Conservation (phyloP, 352 stramenopile species). For the Globisporangium perplexum region DNA sequence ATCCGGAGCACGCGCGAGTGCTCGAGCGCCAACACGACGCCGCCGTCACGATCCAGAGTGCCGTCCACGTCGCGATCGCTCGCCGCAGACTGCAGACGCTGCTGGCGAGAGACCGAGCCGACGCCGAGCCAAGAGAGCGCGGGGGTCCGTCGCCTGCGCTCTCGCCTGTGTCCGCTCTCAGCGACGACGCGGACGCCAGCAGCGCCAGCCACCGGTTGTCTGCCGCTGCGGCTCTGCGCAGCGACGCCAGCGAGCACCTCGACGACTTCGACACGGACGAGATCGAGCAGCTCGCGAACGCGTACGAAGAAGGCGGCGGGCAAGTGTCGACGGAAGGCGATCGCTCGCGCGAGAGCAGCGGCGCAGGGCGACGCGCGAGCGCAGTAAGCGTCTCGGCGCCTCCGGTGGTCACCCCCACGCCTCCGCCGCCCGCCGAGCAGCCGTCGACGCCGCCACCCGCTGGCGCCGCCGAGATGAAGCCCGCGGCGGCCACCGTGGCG, state of each 20-base stretch:
- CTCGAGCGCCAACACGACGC: constrained; percentile 18
- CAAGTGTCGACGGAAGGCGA: not conserved
- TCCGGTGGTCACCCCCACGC: not conserved
- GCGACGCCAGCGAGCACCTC: constrained; percentile 7
- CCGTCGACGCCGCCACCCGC: not conserved
- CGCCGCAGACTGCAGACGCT: constrained; percentile 40
- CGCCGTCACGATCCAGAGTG: constrained; percentile 37
- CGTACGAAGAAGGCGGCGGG: constrained; percentile 36
- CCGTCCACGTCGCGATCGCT: constrained; percentile 33
- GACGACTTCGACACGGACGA: constrained; percentile 35
- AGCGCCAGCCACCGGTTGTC: not conserved
- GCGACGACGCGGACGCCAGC: not conserved
- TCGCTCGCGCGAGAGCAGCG: not conserved
- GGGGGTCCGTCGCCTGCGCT: constrained; percentile 1
- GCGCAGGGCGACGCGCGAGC: too few relatives aligned
- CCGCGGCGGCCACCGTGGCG: not conserved
- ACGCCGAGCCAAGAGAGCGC: not conserved
- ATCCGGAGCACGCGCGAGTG: constrained; percentile 18
- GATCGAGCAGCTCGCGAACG: constrained; percentile 53
- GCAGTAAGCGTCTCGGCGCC: not conserved
- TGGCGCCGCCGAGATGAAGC: constrained; percentile 5
- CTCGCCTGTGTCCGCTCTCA: constrained; percentile 3
- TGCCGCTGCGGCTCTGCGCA: not conserved
- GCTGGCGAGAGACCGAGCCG: constrained; percentile 4
- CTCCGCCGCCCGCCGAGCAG: not conserved